phyloP scores from a whole-genome alignment of 2,329 filamentous ascomycete genomes.

The Diatrype stigma region DNA sequence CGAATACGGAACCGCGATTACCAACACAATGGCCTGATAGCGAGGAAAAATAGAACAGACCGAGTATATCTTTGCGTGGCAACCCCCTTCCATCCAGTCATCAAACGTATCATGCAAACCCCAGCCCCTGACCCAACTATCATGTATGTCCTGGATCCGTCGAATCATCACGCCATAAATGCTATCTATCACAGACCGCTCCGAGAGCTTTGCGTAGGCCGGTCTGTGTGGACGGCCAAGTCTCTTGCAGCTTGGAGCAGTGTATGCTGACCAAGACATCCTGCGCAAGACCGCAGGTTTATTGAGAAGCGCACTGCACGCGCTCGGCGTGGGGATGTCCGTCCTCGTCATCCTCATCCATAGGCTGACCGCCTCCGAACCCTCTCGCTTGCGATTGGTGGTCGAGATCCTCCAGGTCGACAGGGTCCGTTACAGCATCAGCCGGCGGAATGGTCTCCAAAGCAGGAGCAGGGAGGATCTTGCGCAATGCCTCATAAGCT shows the following conservation, averaged over 20 bases:
- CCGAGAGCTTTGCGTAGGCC: constrained; percentile 3
- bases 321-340: constrained; percentile 71
- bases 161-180: constrained; percentile 27
- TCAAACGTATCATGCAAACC: constrained; percentile 19
- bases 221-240: constrained; percentile 8
- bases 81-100: constrained; percentile 8
- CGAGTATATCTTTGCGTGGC: not conserved
- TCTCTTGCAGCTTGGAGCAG: constrained; percentile 2
- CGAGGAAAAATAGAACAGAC: not conserved
- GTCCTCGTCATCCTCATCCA: constrained; percentile 76
- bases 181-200: constrained; percentile 14
- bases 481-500: constrained; percentile 75
- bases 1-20: not conserved
- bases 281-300: constrained; percentile 34
- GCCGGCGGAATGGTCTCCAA: constrained; percentile 64
- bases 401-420: constrained; percentile 81
- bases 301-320: constrained; percentile 85
- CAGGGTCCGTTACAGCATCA: constrained; percentile 90
- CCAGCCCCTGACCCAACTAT: constrained; percentile 13
- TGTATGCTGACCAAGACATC: not conserved
- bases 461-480: constrained; percentile 70
- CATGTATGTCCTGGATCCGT: constrained; percentile 18
- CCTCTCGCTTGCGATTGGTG: constrained; percentile 63
- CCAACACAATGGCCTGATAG: not conserved
- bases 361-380: constrained; percentile 54